Evolutionary conservation across 2,329 filamentous ascomycete genomes (phyloP), one percentile per base, ranked within the genome.

Genomic region (Paecilomyces sp.): DNA sequence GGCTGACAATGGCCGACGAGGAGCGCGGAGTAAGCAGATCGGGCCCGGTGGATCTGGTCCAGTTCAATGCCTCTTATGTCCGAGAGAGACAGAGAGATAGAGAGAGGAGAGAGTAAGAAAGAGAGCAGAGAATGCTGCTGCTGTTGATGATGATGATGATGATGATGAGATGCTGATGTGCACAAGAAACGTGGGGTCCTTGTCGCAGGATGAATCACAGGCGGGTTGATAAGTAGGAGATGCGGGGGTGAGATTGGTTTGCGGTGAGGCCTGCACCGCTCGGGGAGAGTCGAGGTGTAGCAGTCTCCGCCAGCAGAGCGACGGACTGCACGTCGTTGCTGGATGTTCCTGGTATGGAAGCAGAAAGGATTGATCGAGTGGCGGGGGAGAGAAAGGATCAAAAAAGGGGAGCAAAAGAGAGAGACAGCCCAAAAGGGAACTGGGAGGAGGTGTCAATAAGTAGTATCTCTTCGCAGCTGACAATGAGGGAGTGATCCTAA

Each of bases 1-100:
- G 65, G 34, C 61, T 60, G 53, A 54, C 55, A 56, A 56, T 56
- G 55, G 24, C 55, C 55, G 55, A 56, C 9, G 9, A 31, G 22
- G 22, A 22, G 22, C 22, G 22, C 22, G 22, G 22, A 22, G 22
- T 22, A 22, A 31, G 30, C 30, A 31, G 22, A 31, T 31, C 9
- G 6, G 30, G 30, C 30, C 30, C 30, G 30, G 31, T 31, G 18
- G 33, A 56, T n/a, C 31, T 9, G 6, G 15, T 30, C 6, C 15
- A 52, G 15, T 25, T 22, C 22, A 12, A 28, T 12, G 22, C n/a
- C 50, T 13, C 18, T 22, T 11, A 22, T n/a, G 24, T 11, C 2
- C 50, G 18, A 52, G 41, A n/a, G 18, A n/a, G 18, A 50, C 6
- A 22, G 18, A 7, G 41, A n/a, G 15, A 50, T 4, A 50, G 18